A percentile compares a stretch with the other conserved stretches of the same genome.
Evolutionary conservation across 2,329 filamentous ascomycete species (phyloP).

Genomic region (Pseudocercospora cruenta): DNA sequence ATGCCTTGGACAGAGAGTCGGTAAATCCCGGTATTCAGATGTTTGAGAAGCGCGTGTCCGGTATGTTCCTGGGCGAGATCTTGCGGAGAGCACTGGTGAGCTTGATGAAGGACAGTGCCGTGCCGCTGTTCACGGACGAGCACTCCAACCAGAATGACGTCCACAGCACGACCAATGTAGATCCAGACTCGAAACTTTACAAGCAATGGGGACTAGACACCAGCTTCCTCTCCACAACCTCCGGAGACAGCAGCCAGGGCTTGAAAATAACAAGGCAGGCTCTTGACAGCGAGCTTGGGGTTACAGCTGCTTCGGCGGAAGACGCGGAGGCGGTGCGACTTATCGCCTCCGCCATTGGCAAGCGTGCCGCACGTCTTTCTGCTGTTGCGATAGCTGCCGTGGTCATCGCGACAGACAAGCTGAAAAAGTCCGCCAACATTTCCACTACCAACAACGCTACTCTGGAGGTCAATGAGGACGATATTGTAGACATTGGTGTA

Average conservation of each 20-base stretch:
- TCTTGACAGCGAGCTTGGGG: slow-evolving; percentile 74
- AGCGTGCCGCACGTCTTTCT: slow-evolving; percentile 82
- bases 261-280: slow-evolving; percentile 75
- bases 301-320: slow-evolving; percentile 75
- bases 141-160: slow-evolving; percentile 71
- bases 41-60: slow-evolving; percentile 98
- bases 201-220: slow-evolving; percentile 90
- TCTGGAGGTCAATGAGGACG: slow-evolving; percentile 54
- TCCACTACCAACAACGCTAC: slow-evolving; percentile 34
- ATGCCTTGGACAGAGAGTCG: slow-evolving; percentile 74
- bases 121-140: slow-evolving; percentile 75
- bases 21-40: slow-evolving; percentile 95
- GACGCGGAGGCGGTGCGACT: slow-evolving; percentile 88
- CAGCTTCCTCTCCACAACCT: slow-evolving; percentile 83
- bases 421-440: slow-evolving; percentile 50
- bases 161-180: slow-evolving; percentile 70
- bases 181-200: slow-evolving; percentile 68
- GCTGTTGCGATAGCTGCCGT: slow-evolving; percentile 87
- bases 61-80: slow-evolving; percentile 97
- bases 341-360: slow-evolving; percentile 80
- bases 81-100: slow-evolving; percentile 75
- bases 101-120: slow-evolving; percentile 68
- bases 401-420: slow-evolving; percentile 76
- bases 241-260: slow-evolving; percentile 74
- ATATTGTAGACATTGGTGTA: slow-evolving; percentile 87